Conservation (phyloP, 2,329 filamentous ascomycete species). For the Amphichorda felina region DNA sequence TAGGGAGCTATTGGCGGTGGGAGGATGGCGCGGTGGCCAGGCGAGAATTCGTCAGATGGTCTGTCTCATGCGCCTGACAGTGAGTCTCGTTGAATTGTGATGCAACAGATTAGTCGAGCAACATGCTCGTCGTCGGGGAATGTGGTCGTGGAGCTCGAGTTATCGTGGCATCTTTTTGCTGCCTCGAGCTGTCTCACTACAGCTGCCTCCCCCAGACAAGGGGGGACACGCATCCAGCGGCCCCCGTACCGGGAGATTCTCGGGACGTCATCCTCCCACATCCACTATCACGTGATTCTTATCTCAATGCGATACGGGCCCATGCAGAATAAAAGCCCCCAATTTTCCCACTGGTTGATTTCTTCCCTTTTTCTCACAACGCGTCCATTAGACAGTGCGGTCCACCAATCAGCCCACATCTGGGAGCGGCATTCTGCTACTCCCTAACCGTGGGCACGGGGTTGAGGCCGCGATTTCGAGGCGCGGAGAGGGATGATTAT, state of each 20-base stretch:
- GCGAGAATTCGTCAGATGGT: slow-evolving; percentile 2
- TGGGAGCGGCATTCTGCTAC: slow-evolving; percentile 56
- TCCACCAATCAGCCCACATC: slow-evolving; percentile 49
- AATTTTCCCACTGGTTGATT: slow-evolving; percentile 3
- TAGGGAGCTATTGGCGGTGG: slow-evolving; percentile 4
- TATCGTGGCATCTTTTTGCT: slow-evolving; percentile 3
- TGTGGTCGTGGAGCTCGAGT: background rate
- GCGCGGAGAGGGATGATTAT: slow-evolving; percentile 37
- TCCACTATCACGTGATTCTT: background rate
- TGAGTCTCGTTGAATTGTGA: background rate
- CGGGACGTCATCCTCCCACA: background rate
- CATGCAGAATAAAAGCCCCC: background rate
- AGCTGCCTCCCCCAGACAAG: background rate
- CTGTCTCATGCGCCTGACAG: background rate
- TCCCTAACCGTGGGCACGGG: slow-evolving; percentile 43
- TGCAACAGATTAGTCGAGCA: background rate
- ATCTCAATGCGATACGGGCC: background rate
- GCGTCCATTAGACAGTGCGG: slow-evolving; percentile 83
- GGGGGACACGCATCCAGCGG: too few relatives aligned
- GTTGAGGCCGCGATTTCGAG: slow-evolving; percentile 51
- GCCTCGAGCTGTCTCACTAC: background rate
- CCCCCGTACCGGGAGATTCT: background rate
- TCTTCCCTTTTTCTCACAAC: slow-evolving; percentile 40
- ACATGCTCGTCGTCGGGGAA: background rate
- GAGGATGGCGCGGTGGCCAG: slow-evolving; percentile 10